Evolutionary conservation across 257 asterid species (phyloP).

Genomic region (Penstemon newberryi): DNA sequence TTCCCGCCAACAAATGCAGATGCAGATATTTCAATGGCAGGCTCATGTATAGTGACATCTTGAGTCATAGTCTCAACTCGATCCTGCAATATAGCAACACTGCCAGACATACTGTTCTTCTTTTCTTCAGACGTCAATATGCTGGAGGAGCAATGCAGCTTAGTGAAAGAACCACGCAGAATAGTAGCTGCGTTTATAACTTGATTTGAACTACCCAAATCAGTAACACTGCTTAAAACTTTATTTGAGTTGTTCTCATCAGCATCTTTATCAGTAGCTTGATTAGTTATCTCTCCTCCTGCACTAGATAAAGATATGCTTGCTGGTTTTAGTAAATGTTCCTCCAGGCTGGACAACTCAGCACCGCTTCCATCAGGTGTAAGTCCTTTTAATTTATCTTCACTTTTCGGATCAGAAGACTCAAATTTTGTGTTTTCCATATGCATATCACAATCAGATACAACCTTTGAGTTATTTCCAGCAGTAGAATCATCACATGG

Average conservation of each 20-base stretch:
- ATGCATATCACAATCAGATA: conserved; percentile 13
- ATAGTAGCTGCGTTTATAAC: conserved; percentile 21
- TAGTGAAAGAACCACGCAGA: conserved; percentile 21
- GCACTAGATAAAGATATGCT: conserved; percentile 14
- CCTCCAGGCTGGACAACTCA: conserved; percentile 19
- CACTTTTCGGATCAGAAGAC: too few species aligned
- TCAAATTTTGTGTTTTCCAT: too few species aligned
- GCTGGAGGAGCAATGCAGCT: conserved; percentile 13
- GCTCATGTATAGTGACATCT: conserved; percentile 4
- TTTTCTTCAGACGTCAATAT: not conserved
- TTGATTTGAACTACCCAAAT: conserved; percentile 22
- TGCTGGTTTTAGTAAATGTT: conserved; percentile 20
- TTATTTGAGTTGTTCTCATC: conserved; percentile 20
- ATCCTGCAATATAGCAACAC: too few species aligned
- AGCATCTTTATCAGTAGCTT: conserved; percentile 22
- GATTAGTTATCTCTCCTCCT: conserved; percentile 18
- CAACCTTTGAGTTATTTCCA: conserved; percentile 30
- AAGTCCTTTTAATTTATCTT: too few species aligned
- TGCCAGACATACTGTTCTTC: too few species aligned
- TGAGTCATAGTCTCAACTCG: too few species aligned
- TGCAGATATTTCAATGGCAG: conserved; percentile 25
- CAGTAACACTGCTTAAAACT: conserved; percentile 27
- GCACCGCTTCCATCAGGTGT: conserved; percentile 31
- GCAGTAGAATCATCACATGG: conserved; percentile 41
- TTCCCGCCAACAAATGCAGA: conserved; percentile 17